These are phyloP conservation scores for Zalaria sp. DNA, from an alignment of 2,329 filamentous ascomycete genomes.

Conservation along the genomic window DNA sequence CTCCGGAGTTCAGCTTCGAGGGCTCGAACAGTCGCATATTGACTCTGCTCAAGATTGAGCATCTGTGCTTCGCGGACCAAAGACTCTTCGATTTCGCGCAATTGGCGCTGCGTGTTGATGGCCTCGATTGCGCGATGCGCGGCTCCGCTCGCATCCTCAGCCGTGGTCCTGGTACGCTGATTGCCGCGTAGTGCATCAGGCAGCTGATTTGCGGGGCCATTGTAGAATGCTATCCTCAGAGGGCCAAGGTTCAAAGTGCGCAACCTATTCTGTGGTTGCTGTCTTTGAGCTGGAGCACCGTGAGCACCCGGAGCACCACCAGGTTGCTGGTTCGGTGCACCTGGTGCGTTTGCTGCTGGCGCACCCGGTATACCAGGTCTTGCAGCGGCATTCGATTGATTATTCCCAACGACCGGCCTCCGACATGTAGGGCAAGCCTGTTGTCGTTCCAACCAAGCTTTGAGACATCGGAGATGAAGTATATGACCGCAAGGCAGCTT, in stretches of 20 bases:
- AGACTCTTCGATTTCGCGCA: constrained; percentile 54
- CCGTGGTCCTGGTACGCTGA: constrained; percentile 16
- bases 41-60: constrained; percentile 50
- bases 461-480: constrained; percentile 82
- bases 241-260: constrained; percentile 58
- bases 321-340: constrained; percentile 1
- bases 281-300: not conserved
- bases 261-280: constrained; percentile 16
- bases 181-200: constrained; percentile 26
- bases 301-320: constrained; percentile 2
- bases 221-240: constrained; percentile 55
- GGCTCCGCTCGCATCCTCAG: too few species aligned
- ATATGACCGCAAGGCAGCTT: constrained; percentile 95
- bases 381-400: not conserved
- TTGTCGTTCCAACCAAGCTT: constrained; percentile 93
- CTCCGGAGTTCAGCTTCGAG: constrained; percentile 54
- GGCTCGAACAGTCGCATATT: constrained; percentile 53
- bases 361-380: constrained; percentile 1
- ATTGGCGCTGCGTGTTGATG: constrained; percentile 32
- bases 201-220: constrained; percentile 33
- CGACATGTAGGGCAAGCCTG: constrained; percentile 95
- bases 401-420: constrained; percentile 45
- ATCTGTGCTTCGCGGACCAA: constrained; percentile 52
- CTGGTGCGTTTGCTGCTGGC: not conserved
- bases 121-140: too few species aligned